Conservation (phyloP, 1,284 basidiomycete genomes). For the Naganishia sp. region DNA sequence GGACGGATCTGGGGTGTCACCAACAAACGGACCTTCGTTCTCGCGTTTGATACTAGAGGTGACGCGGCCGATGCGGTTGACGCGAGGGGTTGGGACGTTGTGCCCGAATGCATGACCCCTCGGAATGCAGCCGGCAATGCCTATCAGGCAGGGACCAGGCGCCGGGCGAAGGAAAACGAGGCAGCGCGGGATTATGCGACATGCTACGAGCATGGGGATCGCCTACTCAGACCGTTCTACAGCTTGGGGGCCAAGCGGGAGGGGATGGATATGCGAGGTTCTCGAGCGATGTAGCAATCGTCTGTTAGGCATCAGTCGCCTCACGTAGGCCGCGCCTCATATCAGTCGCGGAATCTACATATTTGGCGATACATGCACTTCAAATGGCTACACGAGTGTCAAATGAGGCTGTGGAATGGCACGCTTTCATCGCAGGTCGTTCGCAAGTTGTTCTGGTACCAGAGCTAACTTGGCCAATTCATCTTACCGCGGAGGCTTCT, state of each 20-base stretch:
- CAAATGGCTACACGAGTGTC: no score
- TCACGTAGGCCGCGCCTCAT: no score
- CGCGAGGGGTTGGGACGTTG: conserved; percentile 28
- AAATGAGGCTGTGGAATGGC: no score
- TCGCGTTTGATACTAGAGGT: conserved; percentile 48
- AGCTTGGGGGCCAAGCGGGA: conserved; percentile 18
- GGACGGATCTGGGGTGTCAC: conserved; percentile 53
- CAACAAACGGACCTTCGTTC: conserved; percentile 47
- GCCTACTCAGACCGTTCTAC: conserved; percentile 42
- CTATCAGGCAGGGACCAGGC: conserved; percentile 30
- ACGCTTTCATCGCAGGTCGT: no score
- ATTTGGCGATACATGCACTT: no score
- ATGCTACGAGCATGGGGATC: conserved; percentile 46
- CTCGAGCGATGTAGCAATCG: no score
- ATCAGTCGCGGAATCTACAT: no score
- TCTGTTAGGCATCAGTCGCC: no score
- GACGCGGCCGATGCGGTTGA: not conserved
- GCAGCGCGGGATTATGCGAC: conserved; percentile 36
- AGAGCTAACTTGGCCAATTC: no score
- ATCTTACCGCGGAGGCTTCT: no score
- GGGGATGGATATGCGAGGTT: not conserved
- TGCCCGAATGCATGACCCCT: conserved; percentile 6
- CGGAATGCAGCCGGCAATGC: not conserved
- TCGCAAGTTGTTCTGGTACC: no score
- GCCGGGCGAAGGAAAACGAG: conserved; percentile 42